phyloP scores from a whole-genome alignment of 1,284 basidiomycete species.

The Sanghuangporus sanghuang region DNA sequence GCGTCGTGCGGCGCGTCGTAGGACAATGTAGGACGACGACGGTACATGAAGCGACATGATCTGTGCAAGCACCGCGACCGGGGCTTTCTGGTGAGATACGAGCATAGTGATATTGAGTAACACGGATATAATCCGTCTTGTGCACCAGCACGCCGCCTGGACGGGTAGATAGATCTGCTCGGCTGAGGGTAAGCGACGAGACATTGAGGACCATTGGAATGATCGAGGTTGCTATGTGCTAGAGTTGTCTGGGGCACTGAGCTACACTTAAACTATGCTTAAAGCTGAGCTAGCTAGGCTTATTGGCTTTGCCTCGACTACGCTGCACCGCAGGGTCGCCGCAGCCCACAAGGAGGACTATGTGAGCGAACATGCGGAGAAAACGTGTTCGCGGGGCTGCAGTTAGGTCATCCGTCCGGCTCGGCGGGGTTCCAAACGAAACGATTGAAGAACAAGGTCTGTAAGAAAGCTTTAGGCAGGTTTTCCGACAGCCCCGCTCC shows the following conservation, averaged over 20 bases:
- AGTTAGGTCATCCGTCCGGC: slow-evolving; percentile 8
- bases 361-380: slow-evolving; percentile 11
- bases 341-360: slow-evolving; percentile 7
- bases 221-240: not conserved
- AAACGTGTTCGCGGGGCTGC: slow-evolving; percentile 15
- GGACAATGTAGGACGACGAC: slow-evolving; percentile 15
- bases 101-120: slow-evolving; percentile 17
- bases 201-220: slow-evolving; percentile 14
- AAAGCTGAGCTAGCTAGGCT: not conserved
- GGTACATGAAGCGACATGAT: slow-evolving; percentile 16
- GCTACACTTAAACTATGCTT: not conserved
- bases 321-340: not conserved
- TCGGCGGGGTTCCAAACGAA: slow-evolving; percentile 3
- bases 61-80: slow-evolving; percentile 12
- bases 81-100: slow-evolving; percentile 13
- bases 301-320: slow-evolving; percentile 1
- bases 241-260: not conserved
- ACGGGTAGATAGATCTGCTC: slow-evolving; percentile 6
- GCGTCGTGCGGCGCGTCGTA: slow-evolving; percentile 15
- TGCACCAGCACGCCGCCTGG: slow-evolving; percentile 2
- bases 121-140: slow-evolving; percentile 13
- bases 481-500: not conserved
- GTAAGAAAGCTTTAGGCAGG: not conserved
- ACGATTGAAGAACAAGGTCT: not conserved
- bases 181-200: slow-evolving; percentile 9